Evolutionary conservation across 495 filamentous ascomycete species (phyloP).

Genomic region (Durotheca rogersii): DNA sequence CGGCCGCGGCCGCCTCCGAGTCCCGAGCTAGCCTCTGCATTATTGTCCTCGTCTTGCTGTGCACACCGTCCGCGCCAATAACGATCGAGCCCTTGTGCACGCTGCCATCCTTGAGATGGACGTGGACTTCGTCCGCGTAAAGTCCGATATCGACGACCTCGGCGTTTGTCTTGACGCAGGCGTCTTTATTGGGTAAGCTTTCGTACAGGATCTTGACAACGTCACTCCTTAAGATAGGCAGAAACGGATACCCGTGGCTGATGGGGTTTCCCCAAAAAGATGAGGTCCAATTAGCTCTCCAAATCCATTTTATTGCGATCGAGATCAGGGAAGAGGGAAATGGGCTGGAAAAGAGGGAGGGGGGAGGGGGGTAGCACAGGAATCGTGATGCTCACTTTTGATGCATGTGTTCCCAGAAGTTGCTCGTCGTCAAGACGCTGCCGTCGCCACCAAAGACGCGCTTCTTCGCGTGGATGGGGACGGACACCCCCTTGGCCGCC

Average conservation of each 20-base stretch:
- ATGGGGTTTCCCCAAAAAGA: neutral
- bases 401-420: neutral
- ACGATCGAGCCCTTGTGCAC: constrained; percentile 44
- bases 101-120: constrained; percentile 38
- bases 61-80: constrained; percentile 52
- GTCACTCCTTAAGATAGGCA: constrained; percentile 31
- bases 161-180: constrained; percentile 23
- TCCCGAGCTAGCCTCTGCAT: constrained; percentile 33
- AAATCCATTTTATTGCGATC: neutral
- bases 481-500: constrained; percentile 7
- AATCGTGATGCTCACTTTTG: constrained; percentile 9
- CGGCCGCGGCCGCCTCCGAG: no score
- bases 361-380: neutral
- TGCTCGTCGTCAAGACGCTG: neutral
- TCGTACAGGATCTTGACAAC: constrained; percentile 36
- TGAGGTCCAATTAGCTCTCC: constrained; percentile 1
- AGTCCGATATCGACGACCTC: constrained; percentile 23
- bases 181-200: constrained; percentile 26
- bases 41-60: constrained; percentile 42
- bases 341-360: no score
- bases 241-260: constrained; percentile 36
- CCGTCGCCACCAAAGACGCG: neutral
- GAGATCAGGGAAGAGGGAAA: neutral
- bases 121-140: constrained; percentile 20
- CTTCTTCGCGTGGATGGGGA: neutral